A percentile compares a stretch with the other conserved stretches of the same genome.
Conservation (phyloP, 2,329 filamentous ascomycete genomes). For the Colletotrichum gigasporum region DNA sequence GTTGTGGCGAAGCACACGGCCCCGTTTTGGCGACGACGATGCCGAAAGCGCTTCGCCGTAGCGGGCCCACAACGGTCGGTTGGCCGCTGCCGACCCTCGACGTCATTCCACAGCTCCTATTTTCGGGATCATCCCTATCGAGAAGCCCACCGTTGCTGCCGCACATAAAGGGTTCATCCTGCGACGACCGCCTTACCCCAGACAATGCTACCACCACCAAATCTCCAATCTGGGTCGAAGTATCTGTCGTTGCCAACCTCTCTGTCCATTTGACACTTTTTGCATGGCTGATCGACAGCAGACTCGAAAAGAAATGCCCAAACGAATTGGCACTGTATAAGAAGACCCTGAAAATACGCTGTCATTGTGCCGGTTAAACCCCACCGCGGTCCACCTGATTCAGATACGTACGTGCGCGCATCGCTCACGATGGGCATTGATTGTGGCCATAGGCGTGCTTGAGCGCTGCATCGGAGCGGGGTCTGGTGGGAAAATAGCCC, state of each 20-base stretch:
- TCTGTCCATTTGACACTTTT: background rate
- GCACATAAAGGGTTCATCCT: conserved; percentile 16
- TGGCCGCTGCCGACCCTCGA: conserved; percentile 12
- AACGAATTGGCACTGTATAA: background rate
- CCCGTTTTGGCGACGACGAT: conserved; percentile 25
- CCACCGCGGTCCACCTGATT: conserved; percentile 2
- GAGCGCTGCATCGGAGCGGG: conserved; percentile 10
- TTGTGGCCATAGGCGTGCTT: background rate
- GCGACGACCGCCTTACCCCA: conserved; percentile 15
- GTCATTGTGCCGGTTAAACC: background rate
- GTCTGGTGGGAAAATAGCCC: background rate
- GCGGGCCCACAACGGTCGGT: conserved; percentile 15
- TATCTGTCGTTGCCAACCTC: background rate
- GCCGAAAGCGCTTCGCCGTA: conserved; percentile 12
- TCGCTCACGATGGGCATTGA: background rate
- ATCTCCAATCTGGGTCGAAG: background rate
- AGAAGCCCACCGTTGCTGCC: background rate
- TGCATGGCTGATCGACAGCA: background rate
- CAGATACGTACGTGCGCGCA: conserved; percentile 7
- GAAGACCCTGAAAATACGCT: conserved; percentile 8
- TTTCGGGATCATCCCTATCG: conserved; percentile 3
- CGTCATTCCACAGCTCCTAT: conserved; percentile 18
- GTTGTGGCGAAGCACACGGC: conserved; percentile 8
- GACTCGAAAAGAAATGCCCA: background rate
- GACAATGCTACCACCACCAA: conserved; percentile 11